These are phyloP conservation scores for Hsuehochloa calcarea DNA, from an alignment of 176 grass and related monocot genomes.

Conservation along the genomic window DNA sequence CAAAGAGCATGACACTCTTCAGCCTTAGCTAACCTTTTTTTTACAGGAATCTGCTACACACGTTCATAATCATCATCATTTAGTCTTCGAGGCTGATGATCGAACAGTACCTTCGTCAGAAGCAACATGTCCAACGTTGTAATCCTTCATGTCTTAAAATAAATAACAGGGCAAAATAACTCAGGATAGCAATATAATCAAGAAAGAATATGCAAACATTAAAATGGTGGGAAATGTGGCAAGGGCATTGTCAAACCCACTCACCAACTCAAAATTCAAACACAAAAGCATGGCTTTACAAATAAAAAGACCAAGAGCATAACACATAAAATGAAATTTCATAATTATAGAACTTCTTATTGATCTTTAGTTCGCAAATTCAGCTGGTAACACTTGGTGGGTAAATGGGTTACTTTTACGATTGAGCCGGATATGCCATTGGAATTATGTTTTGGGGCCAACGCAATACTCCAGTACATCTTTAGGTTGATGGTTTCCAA, in stretches of 20 bases:
- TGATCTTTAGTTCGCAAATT: neutral
- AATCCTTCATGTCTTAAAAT: constrained; percentile 41
- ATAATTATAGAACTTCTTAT: neutral
- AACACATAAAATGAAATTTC: neutral
- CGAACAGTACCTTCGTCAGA: constrained; percentile 32
- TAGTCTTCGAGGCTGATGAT: constrained; percentile 42
- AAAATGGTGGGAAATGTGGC: too few relatives aligned
- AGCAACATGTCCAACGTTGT: neutral
- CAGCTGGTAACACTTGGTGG: neutral
- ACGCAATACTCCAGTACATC: constrained; percentile 39
- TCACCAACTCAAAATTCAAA: neutral
- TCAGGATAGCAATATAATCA: neutral
- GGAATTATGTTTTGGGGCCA: constrained; percentile 50
- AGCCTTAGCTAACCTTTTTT: constrained; percentile 45
- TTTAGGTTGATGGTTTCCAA: constrained; percentile 48
- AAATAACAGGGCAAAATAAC: neutral
- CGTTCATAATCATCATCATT: constrained; percentile 51
- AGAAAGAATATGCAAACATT: too few relatives aligned
- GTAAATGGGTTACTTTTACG: constrained; percentile 41
- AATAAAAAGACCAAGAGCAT: neutral
- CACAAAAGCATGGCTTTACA: neutral
- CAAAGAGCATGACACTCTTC: neutral
- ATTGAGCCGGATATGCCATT: constrained; percentile 45
- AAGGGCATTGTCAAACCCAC: too few relatives aligned
- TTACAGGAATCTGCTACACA: constrained; percentile 43